Evolutionary conservation across 495 filamentous ascomycete species (phyloP), one percentile per base, ranked within the genome.

Genomic region (Penicillium ochrochloron): DNA sequence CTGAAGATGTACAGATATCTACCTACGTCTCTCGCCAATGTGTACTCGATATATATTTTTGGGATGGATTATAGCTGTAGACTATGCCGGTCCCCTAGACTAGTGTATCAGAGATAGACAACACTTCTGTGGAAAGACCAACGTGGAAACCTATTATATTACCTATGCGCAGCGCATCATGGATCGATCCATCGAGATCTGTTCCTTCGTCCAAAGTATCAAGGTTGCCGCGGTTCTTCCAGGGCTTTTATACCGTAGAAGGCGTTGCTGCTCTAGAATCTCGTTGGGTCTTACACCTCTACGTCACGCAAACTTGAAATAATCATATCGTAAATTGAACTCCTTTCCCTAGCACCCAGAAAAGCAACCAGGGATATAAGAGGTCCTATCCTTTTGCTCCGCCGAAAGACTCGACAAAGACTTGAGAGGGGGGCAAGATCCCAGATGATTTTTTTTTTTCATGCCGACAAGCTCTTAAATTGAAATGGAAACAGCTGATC

Each of bases 381-480:
- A 64, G 33, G 46, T 56, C 62, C 42, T 64, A 64, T 59, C 59
- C 59, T 64, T 73, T 73, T 64, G 67, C 67, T 68, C 62, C 62
- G 67, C 37, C 70, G 57, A 42, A 51, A 51, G 39, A 50, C 52
- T 33, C 39, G 61, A 61, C 69, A 57, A 64, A 69, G 61, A 55
- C 59, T 42, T 29, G 31, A 37, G 37, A 55, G 52, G 60, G 53
- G 69, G 50, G 59, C 56, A 53, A 63, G 51, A 60, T 63, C 62
- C 66, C 59, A 63, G 46, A 39, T 62, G 34, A 60, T 72, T 76
- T 58, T 58, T 57, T 58, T 54, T 71, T 73, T 71, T 73, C 69
- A 78, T 78, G 78, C 74, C 78, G 76, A 80, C 76, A 80, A 79
- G 72, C 76, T 76, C 75, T 78, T 80, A 75, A 78, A 78, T 80